Percentiles rank a stretch among this genome's conserved stretches.
Conservation (phyloP, 352 stramenopile genomes). For the Phytophthora uliginosa region DNA sequence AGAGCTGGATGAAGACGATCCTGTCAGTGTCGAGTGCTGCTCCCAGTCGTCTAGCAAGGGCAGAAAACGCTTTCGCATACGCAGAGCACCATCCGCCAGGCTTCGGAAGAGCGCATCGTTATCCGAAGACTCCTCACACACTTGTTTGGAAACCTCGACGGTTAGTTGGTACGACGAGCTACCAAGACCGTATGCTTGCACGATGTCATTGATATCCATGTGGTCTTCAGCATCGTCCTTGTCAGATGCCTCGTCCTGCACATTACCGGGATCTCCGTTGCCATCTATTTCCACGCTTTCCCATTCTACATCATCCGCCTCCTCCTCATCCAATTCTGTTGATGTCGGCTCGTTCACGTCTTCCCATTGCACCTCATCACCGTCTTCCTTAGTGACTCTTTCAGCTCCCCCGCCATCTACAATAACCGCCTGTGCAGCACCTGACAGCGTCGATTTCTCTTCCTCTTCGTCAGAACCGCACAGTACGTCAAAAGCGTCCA, state of each 20-base stretch:
- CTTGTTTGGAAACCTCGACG: constrained; percentile 66
- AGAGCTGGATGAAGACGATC: neutral
- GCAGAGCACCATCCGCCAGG: constrained; percentile 61
- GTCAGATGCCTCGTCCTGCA: neutral
- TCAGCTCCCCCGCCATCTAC: neutral
- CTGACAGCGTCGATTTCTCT: neutral
- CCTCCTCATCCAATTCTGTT: constrained; percentile 6
- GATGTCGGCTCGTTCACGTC: constrained; percentile 11
- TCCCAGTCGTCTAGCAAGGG: constrained; percentile 74
- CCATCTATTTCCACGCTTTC: constrained; percentile 26
- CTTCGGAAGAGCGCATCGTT: constrained; percentile 74
- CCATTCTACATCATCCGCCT: constrained; percentile 34
- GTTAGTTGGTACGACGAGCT: constrained; percentile 83
- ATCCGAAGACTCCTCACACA: constrained; percentile 70
- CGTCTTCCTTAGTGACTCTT: neutral
- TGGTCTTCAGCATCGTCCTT: constrained; percentile 17
- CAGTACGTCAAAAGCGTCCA: constrained; percentile 66
- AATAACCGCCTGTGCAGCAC: neutral
- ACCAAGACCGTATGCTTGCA: constrained; percentile 78
- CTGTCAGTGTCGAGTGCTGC: constrained; percentile 38
- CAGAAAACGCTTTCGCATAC: constrained; percentile 80
- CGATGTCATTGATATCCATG: constrained; percentile 87
- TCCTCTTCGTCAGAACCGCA: constrained; percentile 9
- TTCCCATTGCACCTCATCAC: constrained; percentile 37
- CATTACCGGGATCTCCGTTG: neutral